A percentile compares a stretch with the other conserved stretches of the same genome.
These are phyloP conservation scores for Epichloe sp. DNA, from an alignment of 2,329 filamentous ascomycete genomes.

Conservation along the genomic window DNA sequence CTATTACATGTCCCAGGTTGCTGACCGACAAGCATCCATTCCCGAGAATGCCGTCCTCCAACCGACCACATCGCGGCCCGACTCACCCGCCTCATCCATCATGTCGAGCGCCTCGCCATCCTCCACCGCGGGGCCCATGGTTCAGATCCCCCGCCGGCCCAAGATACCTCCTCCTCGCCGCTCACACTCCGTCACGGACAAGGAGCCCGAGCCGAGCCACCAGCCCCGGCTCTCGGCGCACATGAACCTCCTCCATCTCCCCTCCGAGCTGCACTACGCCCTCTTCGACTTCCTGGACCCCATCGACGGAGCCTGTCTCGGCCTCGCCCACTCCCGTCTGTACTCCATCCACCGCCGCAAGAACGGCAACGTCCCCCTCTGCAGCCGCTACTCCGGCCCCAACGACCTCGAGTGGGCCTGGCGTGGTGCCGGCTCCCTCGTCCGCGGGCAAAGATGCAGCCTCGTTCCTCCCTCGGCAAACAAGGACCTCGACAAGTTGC, in stretches of 20 bases:
- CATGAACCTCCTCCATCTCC: slow-evolving; percentile 38
- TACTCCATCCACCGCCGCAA: slow-evolving; percentile 45
- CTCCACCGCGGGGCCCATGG: slow-evolving; percentile 7
- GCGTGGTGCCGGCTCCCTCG: slow-evolving; percentile 38
- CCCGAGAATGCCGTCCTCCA: slow-evolving; percentile 19
- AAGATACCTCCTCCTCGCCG: slow-evolving; percentile 35
- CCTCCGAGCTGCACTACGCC: slow-evolving; percentile 45
- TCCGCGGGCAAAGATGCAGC: slow-evolving; percentile 13
- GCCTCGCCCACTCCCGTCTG: slow-evolving; percentile 42
- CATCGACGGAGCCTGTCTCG: slow-evolving; percentile 50
- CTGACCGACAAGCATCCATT: slow-evolving; percentile 17
- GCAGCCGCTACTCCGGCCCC: slow-evolving; percentile 42
- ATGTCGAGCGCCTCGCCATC: not conserved
- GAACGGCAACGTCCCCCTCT: slow-evolving; percentile 43
- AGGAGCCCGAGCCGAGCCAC: slow-evolving; percentile 40
- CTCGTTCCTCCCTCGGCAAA: slow-evolving; percentile 3
- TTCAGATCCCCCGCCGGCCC: slow-evolving; percentile 16
- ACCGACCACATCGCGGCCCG: slow-evolving; percentile 4
- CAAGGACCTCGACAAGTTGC: slow-evolving; percentile 30
- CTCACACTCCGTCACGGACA: slow-evolving; percentile 48
- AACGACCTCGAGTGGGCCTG: slow-evolving; percentile 53
- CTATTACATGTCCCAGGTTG: slow-evolving; percentile 10
- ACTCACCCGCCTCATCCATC: slow-evolving; percentile 2
- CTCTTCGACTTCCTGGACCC: slow-evolving; percentile 51
- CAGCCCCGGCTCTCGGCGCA: slow-evolving; percentile 33